Conservation (phyloP, 805 yeast genomes). For the Vanderwaltozyma verrucispora region DNA sequence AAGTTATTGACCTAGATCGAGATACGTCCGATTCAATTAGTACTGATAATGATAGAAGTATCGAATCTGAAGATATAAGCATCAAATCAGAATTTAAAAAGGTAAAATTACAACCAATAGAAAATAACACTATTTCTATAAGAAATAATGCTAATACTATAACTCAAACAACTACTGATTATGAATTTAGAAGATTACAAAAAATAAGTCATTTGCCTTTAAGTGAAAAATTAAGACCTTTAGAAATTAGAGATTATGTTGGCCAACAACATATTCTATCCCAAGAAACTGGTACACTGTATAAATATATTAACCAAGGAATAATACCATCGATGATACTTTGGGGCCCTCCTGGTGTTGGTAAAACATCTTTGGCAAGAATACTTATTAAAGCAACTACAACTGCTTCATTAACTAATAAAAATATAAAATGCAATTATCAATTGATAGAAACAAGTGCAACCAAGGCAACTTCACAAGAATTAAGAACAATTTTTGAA, state of each 20-base stretch:
- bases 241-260: conserved; percentile 51
- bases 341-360: conserved; percentile 96
- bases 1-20: not conserved
- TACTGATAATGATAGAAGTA: not conserved
- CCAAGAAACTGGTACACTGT: conserved; percentile 45
- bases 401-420: not conserved
- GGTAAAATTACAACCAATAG: not conserved
- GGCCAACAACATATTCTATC: conserved; percentile 82
- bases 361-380: conserved; percentile 78
- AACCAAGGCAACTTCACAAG: conserved; percentile 47
- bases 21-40: too few species aligned
- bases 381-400: conserved; percentile 27
- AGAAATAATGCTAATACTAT: too few species aligned
- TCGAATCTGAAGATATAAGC: conserved; percentile 1
- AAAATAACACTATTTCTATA: not conserved
- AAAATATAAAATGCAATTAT: conserved; percentile 7
- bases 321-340: conserved; percentile 75
- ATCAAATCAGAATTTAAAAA: conserved; percentile 9
- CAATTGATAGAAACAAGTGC: conserved; percentile 78
- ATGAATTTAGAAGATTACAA: conserved; percentile 17
- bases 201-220: conserved; percentile 37
- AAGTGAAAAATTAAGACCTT: conserved; percentile 80
- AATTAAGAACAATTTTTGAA: conserved; percentile 52
- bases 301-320: conserved; percentile 51
- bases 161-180: conserved; percentile 7